Evolutionary conservation across 2,329 filamentous ascomycete species (phyloP).

Genomic region (Alternaria metachromatica): DNA sequence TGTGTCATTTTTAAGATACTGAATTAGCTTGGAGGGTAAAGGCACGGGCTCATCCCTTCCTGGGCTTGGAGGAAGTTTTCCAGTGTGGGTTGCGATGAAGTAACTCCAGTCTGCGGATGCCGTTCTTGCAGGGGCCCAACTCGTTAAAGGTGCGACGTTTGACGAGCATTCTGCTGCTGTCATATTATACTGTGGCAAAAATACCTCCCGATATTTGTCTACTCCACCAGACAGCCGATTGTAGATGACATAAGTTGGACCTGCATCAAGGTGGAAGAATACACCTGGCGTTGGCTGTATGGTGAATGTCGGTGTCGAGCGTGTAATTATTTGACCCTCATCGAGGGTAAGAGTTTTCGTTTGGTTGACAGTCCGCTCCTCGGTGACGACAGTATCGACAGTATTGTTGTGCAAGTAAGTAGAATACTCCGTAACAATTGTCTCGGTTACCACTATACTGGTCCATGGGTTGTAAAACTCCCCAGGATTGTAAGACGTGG

Average conservation of each 20-base stretch:
- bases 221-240: constrained; percentile 33
- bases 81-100: constrained; percentile 33
- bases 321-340: constrained; percentile 23
- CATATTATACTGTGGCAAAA: background rate
- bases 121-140: constrained; percentile 26
- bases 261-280: constrained; percentile 24
- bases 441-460: constrained; percentile 35
- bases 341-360: constrained; percentile 30
- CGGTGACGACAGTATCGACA: constrained; percentile 35
- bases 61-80: constrained; percentile 1
- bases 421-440: constrained; percentile 30
- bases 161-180: constrained; percentile 16
- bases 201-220: constrained; percentile 12
- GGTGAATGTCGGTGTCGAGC: constrained; percentile 31
- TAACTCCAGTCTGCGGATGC: constrained; percentile 29
- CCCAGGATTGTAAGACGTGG: constrained; percentile 23
- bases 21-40: constrained; percentile 30
- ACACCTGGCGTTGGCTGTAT: constrained; percentile 25
- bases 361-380: constrained; percentile 31
- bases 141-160: constrained; percentile 12
- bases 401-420: constrained; percentile 34
- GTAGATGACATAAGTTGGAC: constrained; percentile 43
- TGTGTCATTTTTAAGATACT: constrained; percentile 30
- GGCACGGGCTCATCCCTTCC: constrained; percentile 8
- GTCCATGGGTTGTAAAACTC: constrained; percentile 21